Percentiles rank a stretch among this genome's conserved stretches.
Evolutionary conservation across 805 yeast genomes (phyloP).

Genomic region (Jamesozyma piceae): DNA sequence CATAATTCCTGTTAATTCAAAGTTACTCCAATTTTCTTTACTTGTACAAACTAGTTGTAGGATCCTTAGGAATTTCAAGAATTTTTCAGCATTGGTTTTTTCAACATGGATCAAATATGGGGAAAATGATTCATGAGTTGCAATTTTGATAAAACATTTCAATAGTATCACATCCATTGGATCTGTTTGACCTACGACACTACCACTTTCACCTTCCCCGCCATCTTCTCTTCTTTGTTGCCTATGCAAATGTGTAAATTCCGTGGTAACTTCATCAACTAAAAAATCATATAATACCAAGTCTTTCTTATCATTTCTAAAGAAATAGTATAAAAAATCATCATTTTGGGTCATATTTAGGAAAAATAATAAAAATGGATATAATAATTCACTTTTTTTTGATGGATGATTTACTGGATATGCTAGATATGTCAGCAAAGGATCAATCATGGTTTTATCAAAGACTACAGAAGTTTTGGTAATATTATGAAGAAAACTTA

Average conservation of each 20-base stretch:
- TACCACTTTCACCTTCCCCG: neutral
- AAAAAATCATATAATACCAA: conserved; percentile 15
- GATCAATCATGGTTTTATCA: conserved; percentile 14
- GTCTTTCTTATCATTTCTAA: conserved; percentile 12
- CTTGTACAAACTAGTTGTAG: conserved; percentile 32
- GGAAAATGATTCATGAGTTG: conserved; percentile 31
- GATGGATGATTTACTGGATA: conserved; percentile 15
- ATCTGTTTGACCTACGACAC: neutral
- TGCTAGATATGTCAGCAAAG: conserved; percentile 12
- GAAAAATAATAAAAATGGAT: conserved; percentile 17
- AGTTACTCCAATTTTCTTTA: conserved; percentile 31
- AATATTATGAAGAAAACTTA: conserved; percentile 21
- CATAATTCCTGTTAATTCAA: conserved; percentile 32
- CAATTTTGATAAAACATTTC: conserved; percentile 23
- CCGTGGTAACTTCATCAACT: conserved; percentile 8
- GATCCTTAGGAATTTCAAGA: conserved; percentile 12
- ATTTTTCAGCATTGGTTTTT: conserved; percentile 5
- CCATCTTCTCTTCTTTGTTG: neutral
- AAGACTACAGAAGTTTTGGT: conserved; percentile 12
- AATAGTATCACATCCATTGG: conserved; percentile 15
- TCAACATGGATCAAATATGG: conserved; percentile 21
- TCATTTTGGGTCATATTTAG: conserved; percentile 16
- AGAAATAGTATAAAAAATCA: conserved; percentile 20
- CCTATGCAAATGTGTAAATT: conserved; percentile 11
- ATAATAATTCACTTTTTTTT: conserved; percentile 8